Evolutionary conservation across 805 yeast species (phyloP).

Genomic region (Cyberlindnera subsufficiens): DNA sequence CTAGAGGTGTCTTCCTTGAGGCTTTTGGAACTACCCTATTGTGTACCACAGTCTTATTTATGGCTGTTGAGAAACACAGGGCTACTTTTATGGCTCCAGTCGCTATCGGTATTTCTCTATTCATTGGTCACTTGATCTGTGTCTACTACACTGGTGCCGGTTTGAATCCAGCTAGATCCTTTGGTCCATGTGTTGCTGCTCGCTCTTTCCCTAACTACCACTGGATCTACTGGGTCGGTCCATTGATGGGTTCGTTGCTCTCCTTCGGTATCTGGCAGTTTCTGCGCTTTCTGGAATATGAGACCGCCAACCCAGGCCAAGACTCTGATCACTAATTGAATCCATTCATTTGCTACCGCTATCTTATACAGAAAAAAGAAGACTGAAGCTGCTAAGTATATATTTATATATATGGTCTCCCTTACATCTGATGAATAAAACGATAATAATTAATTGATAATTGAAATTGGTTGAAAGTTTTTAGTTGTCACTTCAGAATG

Average conservation of each 20-base stretch:
- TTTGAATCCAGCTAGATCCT: constrained; percentile 83
- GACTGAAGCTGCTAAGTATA: not conserved
- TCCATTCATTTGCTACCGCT: not conserved
- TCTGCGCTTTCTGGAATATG: constrained; percentile 61
- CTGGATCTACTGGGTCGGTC: constrained; percentile 95
- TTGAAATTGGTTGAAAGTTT: no score
- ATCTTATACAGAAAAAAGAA: not conserved
- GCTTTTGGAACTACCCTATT: constrained; percentile 72
- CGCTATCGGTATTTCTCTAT: constrained; percentile 75
- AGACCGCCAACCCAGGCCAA: constrained; percentile 65
- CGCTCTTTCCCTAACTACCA: constrained; percentile 72
- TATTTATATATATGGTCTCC: not conserved
- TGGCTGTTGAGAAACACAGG: constrained; percentile 78
- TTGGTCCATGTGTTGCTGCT: constrained; percentile 78
- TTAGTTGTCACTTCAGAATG: no score
- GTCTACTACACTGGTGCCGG: constrained; percentile 90
- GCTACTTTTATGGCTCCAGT: constrained; percentile 78
- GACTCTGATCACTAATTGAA: constrained; percentile 39
- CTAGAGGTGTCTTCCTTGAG: constrained; percentile 78
- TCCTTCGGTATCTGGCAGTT: constrained; percentile 65
- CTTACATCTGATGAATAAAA: constrained; percentile 4
- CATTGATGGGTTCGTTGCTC: constrained; percentile 62
- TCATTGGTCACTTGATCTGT: constrained; percentile 75
- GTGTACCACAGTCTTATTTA: constrained; percentile 70
- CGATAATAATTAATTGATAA: no score